Evolutionary conservation across 768 basidiomycete species (phyloP).

Genomic region (Leccinum arenicola): DNA sequence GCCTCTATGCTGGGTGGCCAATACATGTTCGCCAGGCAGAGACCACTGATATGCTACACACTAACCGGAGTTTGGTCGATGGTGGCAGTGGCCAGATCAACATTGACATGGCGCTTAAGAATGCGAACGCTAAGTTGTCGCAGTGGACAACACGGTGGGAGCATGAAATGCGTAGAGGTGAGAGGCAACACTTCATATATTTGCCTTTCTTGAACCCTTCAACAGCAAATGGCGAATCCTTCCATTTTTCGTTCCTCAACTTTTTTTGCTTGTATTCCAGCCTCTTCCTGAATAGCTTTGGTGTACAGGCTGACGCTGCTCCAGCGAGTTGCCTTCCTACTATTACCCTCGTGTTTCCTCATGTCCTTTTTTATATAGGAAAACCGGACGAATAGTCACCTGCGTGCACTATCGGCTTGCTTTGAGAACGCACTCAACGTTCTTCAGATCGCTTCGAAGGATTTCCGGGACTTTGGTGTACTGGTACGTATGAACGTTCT

Average conservation of each 20-base stretch:
- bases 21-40: slow-evolving; percentile 50
- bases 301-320: slow-evolving; percentile 61
- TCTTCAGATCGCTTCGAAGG: slow-evolving; percentile 67
- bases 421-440: slow-evolving; percentile 72
- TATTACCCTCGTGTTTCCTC: background rate
- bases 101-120: slow-evolving; percentile 67
- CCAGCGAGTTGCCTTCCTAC: slow-evolving; percentile 42
- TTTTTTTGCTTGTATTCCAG: slow-evolving; percentile 78
- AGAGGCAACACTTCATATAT: slow-evolving; percentile 7
- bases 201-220: slow-evolving; percentile 7
- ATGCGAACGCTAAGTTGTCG: slow-evolving; percentile 69
- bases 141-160: slow-evolving; percentile 75
- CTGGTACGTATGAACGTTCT: slow-evolving; percentile 54
- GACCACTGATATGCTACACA: slow-evolving; percentile 70
- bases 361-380: slow-evolving; percentile 35
- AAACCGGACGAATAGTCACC: slow-evolving; percentile 56
- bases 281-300: slow-evolving; percentile 83
- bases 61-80: slow-evolving; percentile 43
- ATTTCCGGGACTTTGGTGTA: slow-evolving; percentile 71
- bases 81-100: slow-evolving; percentile 61
- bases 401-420: slow-evolving; percentile 68
- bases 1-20: background rate
- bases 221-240: slow-evolving; percentile 66
- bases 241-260: slow-evolving; percentile 72
- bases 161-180: slow-evolving; percentile 69